Evolutionary conservation across 305 asterid species (phyloP), one percentile per base, ranked within the genome.

Genomic region (Fraxinus angustifolia): DNA sequence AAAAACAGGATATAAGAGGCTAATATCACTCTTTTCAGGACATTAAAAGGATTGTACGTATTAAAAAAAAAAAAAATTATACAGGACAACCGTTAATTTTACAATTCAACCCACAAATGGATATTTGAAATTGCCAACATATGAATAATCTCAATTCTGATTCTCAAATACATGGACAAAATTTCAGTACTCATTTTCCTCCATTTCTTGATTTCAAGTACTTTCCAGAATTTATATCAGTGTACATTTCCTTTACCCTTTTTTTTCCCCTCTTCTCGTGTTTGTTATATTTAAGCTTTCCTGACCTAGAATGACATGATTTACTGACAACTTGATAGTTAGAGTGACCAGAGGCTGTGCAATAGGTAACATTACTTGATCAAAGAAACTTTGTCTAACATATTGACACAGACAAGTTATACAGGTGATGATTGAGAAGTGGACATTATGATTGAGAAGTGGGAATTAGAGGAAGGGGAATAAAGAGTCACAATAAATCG

Each of bases 71-170:
- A 48, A 70, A 77, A 35, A 30, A 48, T 40, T 73, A 71, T 0
- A 31, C 45, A 34, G 17, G 65, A 62, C 73, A 28, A 28, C 16
- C 21, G 5, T 50, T 28, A 73, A 72, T 36, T 85, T 82, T 45
- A 50, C 60, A 36, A 34, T 56, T 33, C 33, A 33, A 6, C 19
- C 17, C 76, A 34, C 74, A 45, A 50, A 6, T 30, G 14, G 77
- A 67, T 33, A 40, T 30, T 60, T 40, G 48, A 71, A 82, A 82
- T 76, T 65, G 65, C 21, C 85, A 53, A 70, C 76, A 62, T 75
- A 78, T 34, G 79, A 14, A 62, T 58, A 73, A 73, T 11, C 76
- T 34, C 48, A 67, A 67, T 73, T 79, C 76, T 68, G 68, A 65
- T 67, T 67, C 28, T 35, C 75, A 60, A 35, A 73, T 14, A 70